These are phyloP conservation scores for Elongisporangium prolatum DNA, from an alignment of 352 stramenopile genomes.

Conservation along the genomic window DNA sequence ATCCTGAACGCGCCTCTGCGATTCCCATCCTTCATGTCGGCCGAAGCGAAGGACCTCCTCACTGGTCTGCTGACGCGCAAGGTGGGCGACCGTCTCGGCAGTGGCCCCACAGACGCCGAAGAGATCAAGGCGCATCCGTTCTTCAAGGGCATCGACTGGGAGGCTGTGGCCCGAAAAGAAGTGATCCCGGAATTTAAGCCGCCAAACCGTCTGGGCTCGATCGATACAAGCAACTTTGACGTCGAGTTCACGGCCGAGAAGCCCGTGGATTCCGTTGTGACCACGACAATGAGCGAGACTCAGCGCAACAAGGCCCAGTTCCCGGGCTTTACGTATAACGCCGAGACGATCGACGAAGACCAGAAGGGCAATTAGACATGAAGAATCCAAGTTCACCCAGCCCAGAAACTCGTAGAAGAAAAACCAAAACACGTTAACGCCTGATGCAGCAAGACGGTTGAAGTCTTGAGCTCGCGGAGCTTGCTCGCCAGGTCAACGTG, in stretches of 20 bases:
- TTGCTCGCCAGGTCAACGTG: not conserved
- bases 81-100: conserved; percentile 83
- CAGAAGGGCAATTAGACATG: conserved; percentile 79
- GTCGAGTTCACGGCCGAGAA: conserved; percentile 92
- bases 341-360: conserved; percentile 83
- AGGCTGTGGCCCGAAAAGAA: conserved; percentile 85
- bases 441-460: not conserved
- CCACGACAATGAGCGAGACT: conserved; percentile 88
- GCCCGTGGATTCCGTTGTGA: conserved; percentile 88
- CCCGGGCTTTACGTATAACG: conserved; percentile 88
- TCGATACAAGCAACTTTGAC: conserved; percentile 94
- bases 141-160: conserved; percentile 92
- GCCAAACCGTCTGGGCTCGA: conserved; percentile 80
- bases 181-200: conserved; percentile 90
- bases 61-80: conserved; percentile 85
- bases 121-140: conserved; percentile 93
- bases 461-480: not conserved
- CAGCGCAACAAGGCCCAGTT: conserved; percentile 90
- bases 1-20: conserved; percentile 89
- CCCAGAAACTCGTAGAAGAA: not conserved
- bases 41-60: conserved; percentile 84
- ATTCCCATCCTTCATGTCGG: conserved; percentile 89
- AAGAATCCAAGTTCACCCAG: not conserved
- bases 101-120: conserved; percentile 78
- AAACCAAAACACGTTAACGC: not conserved